A percentile compares a stretch with the other conserved stretches of the same genome.
Evolutionary conservation across 73 alveolate species (phyloP).

Genomic region (Paramecium bursaria): DNA sequence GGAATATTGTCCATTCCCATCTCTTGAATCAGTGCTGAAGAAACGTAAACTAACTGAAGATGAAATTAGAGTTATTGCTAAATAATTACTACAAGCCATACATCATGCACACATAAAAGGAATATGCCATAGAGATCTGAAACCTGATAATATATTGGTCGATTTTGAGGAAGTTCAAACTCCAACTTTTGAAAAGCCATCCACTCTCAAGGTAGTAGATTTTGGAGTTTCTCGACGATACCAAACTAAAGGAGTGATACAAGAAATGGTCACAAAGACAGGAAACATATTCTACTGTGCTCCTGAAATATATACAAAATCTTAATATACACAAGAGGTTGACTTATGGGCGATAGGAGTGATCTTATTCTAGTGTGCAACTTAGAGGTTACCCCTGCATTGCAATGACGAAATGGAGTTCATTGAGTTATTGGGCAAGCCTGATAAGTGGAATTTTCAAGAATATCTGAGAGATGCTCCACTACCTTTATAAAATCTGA

Average conservation of each 20-base stretch:
- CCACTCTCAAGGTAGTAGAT: constrained; percentile 20
- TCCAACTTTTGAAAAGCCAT: too few relatives aligned
- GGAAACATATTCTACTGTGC: constrained; percentile 59
- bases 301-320: constrained; percentile 45
- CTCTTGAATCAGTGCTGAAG: constrained; percentile 33
- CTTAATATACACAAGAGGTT: constrained; percentile 23
- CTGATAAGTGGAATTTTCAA: not conserved
- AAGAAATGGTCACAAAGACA: constrained; percentile 43
- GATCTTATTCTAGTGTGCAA: constrained; percentile 1
- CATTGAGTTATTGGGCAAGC: constrained; percentile 9
- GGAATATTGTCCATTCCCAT: constrained; percentile 69
- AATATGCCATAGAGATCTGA: constrained; percentile 66
- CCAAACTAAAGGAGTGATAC: constrained; percentile 6
- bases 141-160: constrained; percentile 67
- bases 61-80: constrained; percentile 17
- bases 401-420: constrained; percentile 16
- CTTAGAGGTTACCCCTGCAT: constrained; percentile 8
- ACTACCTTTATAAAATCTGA: not conserved
- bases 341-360: constrained; percentile 58
- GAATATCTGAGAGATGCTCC: not conserved
- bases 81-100: constrained; percentile 53
- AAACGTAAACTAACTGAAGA: constrained; percentile 35
- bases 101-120: constrained; percentile 62
- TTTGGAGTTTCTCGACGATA: constrained; percentile 56
- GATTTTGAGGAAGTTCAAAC: not conserved